Conservation (phyloP, 2,329 filamentous ascomycete genomes). For the Beauveria sp. region DNA sequence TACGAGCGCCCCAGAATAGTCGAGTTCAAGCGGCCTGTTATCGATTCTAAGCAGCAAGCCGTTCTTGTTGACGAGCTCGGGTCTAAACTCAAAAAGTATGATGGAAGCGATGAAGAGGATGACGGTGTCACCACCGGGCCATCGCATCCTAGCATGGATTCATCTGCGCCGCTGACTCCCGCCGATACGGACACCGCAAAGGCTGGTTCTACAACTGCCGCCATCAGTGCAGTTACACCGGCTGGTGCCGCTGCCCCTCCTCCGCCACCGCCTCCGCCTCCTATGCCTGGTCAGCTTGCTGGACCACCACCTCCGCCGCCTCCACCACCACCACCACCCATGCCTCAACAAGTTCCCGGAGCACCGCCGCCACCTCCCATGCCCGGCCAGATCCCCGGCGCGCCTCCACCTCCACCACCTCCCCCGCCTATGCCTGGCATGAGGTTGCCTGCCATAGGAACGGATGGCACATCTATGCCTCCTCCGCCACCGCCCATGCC, state of each 20-base stretch:
- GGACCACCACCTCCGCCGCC: slow-evolving; percentile 30
- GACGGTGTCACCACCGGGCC: slow-evolving; percentile 65
- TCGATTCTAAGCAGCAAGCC: slow-evolving; percentile 56
- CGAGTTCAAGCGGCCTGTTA: slow-evolving; percentile 64
- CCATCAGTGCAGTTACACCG: slow-evolving; percentile 24
- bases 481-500: slow-evolving; percentile 59
- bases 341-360: slow-evolving; percentile 21
- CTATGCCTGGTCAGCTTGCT: slow-evolving; percentile 22
- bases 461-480: slow-evolving; percentile 30
- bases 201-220: slow-evolving; percentile 43
- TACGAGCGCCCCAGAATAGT: slow-evolving; percentile 76
- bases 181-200: slow-evolving; percentile 53
- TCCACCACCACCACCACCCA: slow-evolving; percentile 31
- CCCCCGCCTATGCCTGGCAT: slow-evolving; percentile 33
- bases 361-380: slow-evolving; percentile 32
- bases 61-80: slow-evolving; percentile 64
- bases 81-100: slow-evolving; percentile 65
- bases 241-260: slow-evolving; percentile 26
- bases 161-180: slow-evolving; percentile 59
- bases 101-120: slow-evolving; percentile 65
- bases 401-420: slow-evolving; percentile 27
- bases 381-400: slow-evolving; percentile 21
- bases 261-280: slow-evolving; percentile 40
- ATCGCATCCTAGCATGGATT: slow-evolving; percentile 67
- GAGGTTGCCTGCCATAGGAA: slow-evolving; percentile 27